Base-by-base conservation (phyloP, 441 rosid genomes). In the Jatropha multifida region DNA sequence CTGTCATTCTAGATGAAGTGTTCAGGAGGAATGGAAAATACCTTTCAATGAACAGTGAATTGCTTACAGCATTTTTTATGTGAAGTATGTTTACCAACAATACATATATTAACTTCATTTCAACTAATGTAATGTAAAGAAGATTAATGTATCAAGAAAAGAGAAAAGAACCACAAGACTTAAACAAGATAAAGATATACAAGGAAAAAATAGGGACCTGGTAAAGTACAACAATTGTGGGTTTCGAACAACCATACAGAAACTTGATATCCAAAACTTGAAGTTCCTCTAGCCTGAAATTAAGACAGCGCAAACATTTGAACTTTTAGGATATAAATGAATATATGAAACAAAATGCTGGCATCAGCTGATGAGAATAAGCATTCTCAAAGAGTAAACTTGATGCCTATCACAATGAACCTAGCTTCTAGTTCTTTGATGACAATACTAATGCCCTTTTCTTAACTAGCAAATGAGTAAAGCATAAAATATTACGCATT, bases 261-360 rank as follows among this genome's bases (percentile, higher is more conserved):
- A 95, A 95, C 83, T 95, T 92, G 80, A 95, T 93, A 84, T 95
- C 98, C 87, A 95, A 80, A 71, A 95, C 97, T 82, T 95, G 97
- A 80, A 95, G 94, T 84, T 93, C 98, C 83, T 93, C 95, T n/a
- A 92, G 90, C 94, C 99, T 96, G 87, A 76, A 85, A 90, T 78
- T 64, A 40, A 56, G 42, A 73, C 23, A 56, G 44, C 69, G 70
- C 42, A 23, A 64, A 56, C 65, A 44, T 73, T 55, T 26, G 59
- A 68, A 63, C 13, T 66, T 48, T 72, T 65, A 68, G 49, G 69
- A 56, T 37, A 48, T 13, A 13, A 62, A 56, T 60, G 51, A 59
- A 49, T 54, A 60, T 27, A 26, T 26, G 32, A 59, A 59, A 5
- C 38, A 60, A 27, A 3, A 12, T 13, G 48, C 48, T 60, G 40